Base-by-base conservation (phyloP, 2,329 filamentous ascomycete species). In the Fusarium coicis region DNA sequence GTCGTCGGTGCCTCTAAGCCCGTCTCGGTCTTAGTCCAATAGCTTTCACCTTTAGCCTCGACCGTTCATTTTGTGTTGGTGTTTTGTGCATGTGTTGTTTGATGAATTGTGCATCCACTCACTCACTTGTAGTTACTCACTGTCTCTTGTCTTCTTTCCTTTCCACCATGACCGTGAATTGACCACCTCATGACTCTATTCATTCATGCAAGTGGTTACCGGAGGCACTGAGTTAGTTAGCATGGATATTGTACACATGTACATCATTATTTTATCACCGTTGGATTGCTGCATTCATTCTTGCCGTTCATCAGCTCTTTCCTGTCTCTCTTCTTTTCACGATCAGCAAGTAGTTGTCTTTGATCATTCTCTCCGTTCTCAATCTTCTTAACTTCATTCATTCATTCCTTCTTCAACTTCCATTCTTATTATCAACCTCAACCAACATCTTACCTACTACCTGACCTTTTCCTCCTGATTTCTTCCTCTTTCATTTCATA, bases 401-500 rank as follows among this genome's bases (percentile, higher is more conserved):
- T 36, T 63, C 56, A 36, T 36, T 63, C 49, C 39, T 68, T n/a
- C 37, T 50, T 36, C 21, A 12, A 16, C 34, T 28, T 28, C 26
- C 26, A 28, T 36, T 44, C 43, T 49, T 43, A 62, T 63, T 58
- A 62, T 28, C 14, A 23, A 62, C 60, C 34, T 65, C 44, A 49
- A 26, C 23, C 44, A 49, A 26, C 21, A 26, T 55, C n/a, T 47
- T 47, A 47, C 44, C 44, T 30, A 54, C 8, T 28, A 28, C 26
- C 44, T 21, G 18, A 32, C 61, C n/a, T 44, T 66, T 39, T 62
- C 63, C 37, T 65, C 62, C 62, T 36, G 60, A 30, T 66, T 57
- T 57, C 58, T 67, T 52, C 57, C 58, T 66, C 47, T 56, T 66
- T 73, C 55, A 68, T 75, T 75, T 77, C 67, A 73, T 78, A 66